Base-by-base conservation (phyloP, 495 filamentous ascomycete species). In the Penicillium turbatum region DNA sequence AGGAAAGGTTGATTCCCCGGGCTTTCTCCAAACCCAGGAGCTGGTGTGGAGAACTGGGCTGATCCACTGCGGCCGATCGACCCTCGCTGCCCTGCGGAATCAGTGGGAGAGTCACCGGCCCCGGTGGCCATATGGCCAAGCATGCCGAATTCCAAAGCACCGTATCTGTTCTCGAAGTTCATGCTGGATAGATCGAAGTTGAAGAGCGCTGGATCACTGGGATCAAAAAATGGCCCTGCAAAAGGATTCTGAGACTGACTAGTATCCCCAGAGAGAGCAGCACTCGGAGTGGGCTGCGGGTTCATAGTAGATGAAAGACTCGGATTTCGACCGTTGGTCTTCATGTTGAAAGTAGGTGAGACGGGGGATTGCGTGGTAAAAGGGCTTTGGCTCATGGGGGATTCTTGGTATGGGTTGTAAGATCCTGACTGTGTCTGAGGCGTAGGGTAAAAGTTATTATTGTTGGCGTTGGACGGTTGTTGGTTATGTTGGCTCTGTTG, bases 161-260 rank as follows among this genome's bases (percentile, higher is more conserved):
- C 92, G 60, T 96, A 98, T 30, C 92, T 88, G 63, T 92, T 97
- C 42, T 89, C 91, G 64, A 97, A 98, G 67, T 96, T 96, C 60
- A 96, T 79, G 44, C 90, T 90, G 31, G 93, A 89, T 3, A 96
- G 78, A 65, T 97, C 90, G 64, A 96, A 96, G 64, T 95, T 95
- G 75, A 91, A 96, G 40, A 95, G 69, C 1, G 89, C 87, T 7
- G 92, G 89, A 67, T 97, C 92, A 61, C 86, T 90, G 2, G 90
- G 88, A 61, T 96, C 91, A 67, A 96, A 93, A 24, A 91, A 74
- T 10, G 84, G 37, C 56, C 74, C 57, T 13, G 78, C 78, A 64
- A 86, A 86, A 5, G 73, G 67, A 48, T 74, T 77, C 38, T 75
- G 76, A 3, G 59, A 35, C 39, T 72, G 67, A 26, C 51, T 60